Base-by-base conservation (phyloP, 2,329 filamentous ascomycete species). In the Pseudocercospora crystallina region DNA sequence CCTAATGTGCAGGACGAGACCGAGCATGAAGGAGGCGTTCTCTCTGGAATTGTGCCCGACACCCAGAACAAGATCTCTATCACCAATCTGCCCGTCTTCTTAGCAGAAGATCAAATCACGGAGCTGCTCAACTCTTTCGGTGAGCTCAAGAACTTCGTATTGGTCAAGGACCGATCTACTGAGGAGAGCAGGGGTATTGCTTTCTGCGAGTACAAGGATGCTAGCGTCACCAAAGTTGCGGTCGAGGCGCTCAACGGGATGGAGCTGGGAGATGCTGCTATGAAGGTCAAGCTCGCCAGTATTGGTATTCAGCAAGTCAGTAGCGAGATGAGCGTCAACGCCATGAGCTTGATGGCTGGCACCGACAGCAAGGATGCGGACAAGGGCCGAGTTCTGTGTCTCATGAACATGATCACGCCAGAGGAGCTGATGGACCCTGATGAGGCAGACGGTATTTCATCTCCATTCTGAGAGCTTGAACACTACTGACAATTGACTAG, bases 331-430 rank as follows among this genome's bases (percentile, higher is more conserved):
- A 90, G 92, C 48, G 92, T 99, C 56, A 95, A 94, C 62, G 94
- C 94, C 57, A 97, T 99, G 85, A 95, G 91, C 43, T 90, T 96
- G 82, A 87, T 99, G 63, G 94, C 94, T 33, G 91, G 92, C 51
- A 95, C 94, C 14, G 61, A 61, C 35, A 89, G 85, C 2, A 87
- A 88, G 33, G 80, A 80, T 49, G 87, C 91, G 53, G 90, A 95
- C 61, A 84, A 86, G 53, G 88, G 88, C 59, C 83, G 89, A 49
- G 92, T 99, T 12, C 71, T 99, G 54, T 92, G 96, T 73, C 77
- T 99, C 55, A 82, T 99, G 66, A 99, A 99, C 76, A 99, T 99
- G 94, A 92, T 99, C 32, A 99, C 94, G 0, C 80, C 90, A 0
- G 94, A 99, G 63, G 94, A 99, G 72, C 77, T 99, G 17, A 84